Conservation (phyloP, 2,329 filamentous ascomycete species). For the Cytospora leucostoma region DNA sequence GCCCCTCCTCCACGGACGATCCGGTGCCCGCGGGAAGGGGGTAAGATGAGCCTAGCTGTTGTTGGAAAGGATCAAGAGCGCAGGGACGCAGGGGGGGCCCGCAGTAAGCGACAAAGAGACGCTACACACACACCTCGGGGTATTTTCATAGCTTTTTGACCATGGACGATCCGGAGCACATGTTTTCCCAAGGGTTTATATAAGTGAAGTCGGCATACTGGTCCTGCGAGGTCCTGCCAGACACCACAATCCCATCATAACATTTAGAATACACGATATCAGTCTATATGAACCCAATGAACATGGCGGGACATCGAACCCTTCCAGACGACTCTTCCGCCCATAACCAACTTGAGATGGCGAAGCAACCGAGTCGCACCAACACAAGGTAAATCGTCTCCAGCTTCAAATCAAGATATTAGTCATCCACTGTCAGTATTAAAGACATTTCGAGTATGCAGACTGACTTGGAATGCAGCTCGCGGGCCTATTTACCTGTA, state of each 20-base stretch:
- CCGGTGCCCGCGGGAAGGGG: neutral
- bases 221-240: neutral
- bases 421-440: neutral
- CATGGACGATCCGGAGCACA: neutral
- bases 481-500: neutral
- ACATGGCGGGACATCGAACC: no score
- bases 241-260: neutral
- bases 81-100: neutral
- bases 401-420: neutral
- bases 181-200: neutral
- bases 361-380: neutral
- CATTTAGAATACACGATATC: neutral
- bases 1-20: constrained; percentile 13
- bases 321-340: neutral
- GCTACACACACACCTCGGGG: neutral
- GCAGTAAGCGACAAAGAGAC: neutral
- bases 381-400: neutral
- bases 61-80: neutral
- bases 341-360: neutral
- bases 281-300: no score
- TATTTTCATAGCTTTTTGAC: neutral
- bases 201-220: neutral
- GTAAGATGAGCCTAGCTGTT: neutral
- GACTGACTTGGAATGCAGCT: neutral
- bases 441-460: neutral